phyloP scores from a whole-genome alignment of 768 basidiomycete genomes.

The Suillus cothurnatus region DNA sequence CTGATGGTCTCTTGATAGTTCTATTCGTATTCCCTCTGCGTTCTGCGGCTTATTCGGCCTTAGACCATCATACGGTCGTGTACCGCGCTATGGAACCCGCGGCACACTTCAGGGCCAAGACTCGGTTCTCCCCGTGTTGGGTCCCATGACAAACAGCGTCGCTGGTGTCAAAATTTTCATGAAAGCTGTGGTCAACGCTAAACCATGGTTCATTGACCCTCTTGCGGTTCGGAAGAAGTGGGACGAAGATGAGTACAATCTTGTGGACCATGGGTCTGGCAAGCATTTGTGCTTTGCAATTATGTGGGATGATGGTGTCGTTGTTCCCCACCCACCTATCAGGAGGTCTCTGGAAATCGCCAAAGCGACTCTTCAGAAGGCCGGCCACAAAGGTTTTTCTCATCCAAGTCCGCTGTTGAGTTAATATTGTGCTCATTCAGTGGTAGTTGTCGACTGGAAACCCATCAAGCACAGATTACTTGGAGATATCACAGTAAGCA shows the following conservation, averaged over 20 bases:
- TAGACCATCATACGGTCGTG: constrained; percentile 65
- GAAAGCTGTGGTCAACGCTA: constrained; percentile 56
- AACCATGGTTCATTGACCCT: constrained; percentile 73
- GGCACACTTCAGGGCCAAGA: constrained; percentile 76
- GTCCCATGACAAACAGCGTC: constrained; percentile 64
- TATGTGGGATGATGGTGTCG: constrained; percentile 64
- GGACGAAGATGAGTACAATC: constrained; percentile 58
- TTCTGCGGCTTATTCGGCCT: constrained; percentile 74
- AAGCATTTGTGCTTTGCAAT: constrained; percentile 57
- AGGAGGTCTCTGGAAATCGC: constrained; percentile 56
- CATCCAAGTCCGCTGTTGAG: not conserved
- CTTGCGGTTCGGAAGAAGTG: constrained; percentile 57
- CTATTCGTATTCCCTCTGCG: constrained; percentile 68
- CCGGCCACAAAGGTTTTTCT: constrained; percentile 63
- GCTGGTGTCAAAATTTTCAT: constrained; percentile 66
- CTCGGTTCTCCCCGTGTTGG: constrained; percentile 68
- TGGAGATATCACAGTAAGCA: constrained; percentile 42
- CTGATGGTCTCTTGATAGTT: constrained; percentile 40
- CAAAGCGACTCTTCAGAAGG: constrained; percentile 55
- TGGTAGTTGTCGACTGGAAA: constrained; percentile 69
- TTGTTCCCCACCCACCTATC: constrained; percentile 66
- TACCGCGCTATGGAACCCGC: constrained; percentile 68
- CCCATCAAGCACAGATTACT: constrained; percentile 56
- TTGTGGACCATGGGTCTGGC: constrained; percentile 61
- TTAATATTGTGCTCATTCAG: not conserved